These are phyloP conservation scores for Ophiosphaerella korrae DNA, from an alignment of 2,329 filamentous ascomycete genomes.

Conservation along the genomic window DNA sequence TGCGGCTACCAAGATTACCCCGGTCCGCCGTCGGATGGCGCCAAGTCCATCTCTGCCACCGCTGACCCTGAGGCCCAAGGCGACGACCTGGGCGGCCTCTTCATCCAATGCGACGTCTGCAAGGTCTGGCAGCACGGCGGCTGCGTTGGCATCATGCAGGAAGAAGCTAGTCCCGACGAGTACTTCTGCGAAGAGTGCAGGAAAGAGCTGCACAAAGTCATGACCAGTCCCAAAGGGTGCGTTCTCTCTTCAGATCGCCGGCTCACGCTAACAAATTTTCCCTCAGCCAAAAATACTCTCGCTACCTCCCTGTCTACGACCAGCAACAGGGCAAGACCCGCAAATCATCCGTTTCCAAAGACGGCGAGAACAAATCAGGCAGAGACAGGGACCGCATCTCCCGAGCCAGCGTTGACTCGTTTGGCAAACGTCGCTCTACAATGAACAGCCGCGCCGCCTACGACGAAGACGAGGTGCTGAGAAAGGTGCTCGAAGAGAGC, in stretches of 20 bases:
- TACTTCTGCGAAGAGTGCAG: constrained; percentile 98
- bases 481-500: constrained; percentile 91
- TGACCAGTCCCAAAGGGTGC: constrained; percentile 82
- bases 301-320: constrained; percentile 65
- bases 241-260: constrained; percentile 40
- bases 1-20: constrained; percentile 96
- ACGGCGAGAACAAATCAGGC: constrained; percentile 61
- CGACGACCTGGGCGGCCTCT: constrained; percentile 91
- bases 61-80: constrained; percentile 56
- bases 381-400: constrained; percentile 61
- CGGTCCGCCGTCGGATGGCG: constrained; percentile 69
- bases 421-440: constrained; percentile 85
- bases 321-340: constrained; percentile 59
- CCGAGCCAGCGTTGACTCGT: constrained; percentile 60
- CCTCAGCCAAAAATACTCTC: constrained; percentile 64
- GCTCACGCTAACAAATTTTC: constrained; percentile 5
- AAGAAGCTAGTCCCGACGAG: constrained; percentile 89
- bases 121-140: constrained; percentile 99
- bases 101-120: constrained; percentile 96
- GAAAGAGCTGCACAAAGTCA: constrained; percentile 87
- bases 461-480: constrained; percentile 88
- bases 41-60: constrained; percentile 59
- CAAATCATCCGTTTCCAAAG: constrained; percentile 69
- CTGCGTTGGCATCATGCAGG: constrained; percentile 95
- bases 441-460: constrained; percentile 98